Conservation (phyloP, 2,329 filamentous ascomycete species). For the Dothistroma septosporum region DNA sequence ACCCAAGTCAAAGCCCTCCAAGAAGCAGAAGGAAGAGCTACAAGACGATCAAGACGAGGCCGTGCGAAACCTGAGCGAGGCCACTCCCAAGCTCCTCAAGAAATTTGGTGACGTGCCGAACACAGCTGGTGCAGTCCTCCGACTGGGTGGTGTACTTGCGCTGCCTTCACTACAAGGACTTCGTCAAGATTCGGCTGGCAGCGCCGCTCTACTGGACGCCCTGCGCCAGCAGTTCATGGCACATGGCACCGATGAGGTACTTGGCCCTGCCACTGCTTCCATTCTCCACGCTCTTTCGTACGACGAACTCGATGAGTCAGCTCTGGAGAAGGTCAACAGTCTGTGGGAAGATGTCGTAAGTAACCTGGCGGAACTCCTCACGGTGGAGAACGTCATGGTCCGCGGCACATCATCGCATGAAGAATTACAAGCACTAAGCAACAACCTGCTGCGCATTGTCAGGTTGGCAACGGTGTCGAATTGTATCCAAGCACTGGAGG, state of each 20-base stretch:
- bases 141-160: slow-evolving; percentile 80
- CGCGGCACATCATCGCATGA: slow-evolving; percentile 61
- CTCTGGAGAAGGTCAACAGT: slow-evolving; percentile 71
- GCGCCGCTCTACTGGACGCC: slow-evolving; percentile 78
- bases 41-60: slow-evolving; percentile 71
- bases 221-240: slow-evolving; percentile 90
- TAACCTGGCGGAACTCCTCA: slow-evolving; percentile 63
- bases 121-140: slow-evolving; percentile 78
- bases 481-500: slow-evolving; percentile 70
- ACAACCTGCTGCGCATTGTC: slow-evolving; percentile 32
- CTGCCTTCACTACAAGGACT: slow-evolving; percentile 84
- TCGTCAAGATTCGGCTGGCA: slow-evolving; percentile 77
- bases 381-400: slow-evolving; percentile 65
- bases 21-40: slow-evolving; percentile 57
- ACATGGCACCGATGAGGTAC: slow-evolving; percentile 81
- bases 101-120: slow-evolving; percentile 89
- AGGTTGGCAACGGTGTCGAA: slow-evolving; percentile 51
- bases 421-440: slow-evolving; percentile 31
- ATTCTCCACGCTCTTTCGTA: slow-evolving; percentile 81
- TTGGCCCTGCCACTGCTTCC: slow-evolving; percentile 77
- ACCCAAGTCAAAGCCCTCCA: slow-evolving; percentile 54
- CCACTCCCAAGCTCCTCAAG: slow-evolving; percentile 81
- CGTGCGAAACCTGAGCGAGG: slow-evolving; percentile 68
- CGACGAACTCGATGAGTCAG: slow-evolving; percentile 81
- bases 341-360: slow-evolving; percentile 83